A percentile compares a stretch with the other conserved stretches of the same genome.
Conservation (phyloP, 1,284 basidiomycete genomes). For the Ceraceosorus bombacis region DNA sequence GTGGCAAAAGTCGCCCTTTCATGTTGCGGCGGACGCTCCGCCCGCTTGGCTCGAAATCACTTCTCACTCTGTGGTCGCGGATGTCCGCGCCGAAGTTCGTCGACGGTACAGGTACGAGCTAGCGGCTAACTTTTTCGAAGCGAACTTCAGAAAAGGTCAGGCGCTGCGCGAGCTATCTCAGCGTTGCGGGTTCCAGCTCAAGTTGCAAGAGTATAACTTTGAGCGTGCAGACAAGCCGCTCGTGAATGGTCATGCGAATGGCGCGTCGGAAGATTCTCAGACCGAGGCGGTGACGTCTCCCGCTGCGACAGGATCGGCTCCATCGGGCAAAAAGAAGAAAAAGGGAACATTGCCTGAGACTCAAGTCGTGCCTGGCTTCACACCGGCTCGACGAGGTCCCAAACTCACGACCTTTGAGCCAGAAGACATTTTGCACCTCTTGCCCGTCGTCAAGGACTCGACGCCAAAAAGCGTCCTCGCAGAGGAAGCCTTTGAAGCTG, state of each 20-base stretch:
- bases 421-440: conserved; percentile 54
- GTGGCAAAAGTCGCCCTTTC: conserved; percentile 21
- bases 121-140: conserved; percentile 48
- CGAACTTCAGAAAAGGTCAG: conserved; percentile 49
- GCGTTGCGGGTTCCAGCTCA: conserved; percentile 55
- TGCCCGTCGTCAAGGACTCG: conserved; percentile 55
- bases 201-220: conserved; percentile 53
- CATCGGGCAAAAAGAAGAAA: conserved; percentile 21
- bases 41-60: conserved; percentile 52
- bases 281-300: conserved; percentile 38
- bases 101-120: conserved; percentile 54
- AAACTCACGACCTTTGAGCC: conserved; percentile 52
- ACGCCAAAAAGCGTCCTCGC: conserved; percentile 53
- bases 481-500: conserved; percentile 56
- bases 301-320: conserved; percentile 2
- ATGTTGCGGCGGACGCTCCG: conserved; percentile 15
- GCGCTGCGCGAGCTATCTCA: conserved; percentile 54
- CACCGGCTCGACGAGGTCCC: conserved; percentile 16
- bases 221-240: conserved; percentile 19
- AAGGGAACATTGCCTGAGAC: conserved; percentile 14
- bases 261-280: conserved; percentile 14
- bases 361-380: conserved; percentile 9
- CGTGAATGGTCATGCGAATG: conserved; percentile 9
- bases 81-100: conserved; percentile 51
- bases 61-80: conserved; percentile 50